Base-by-base conservation (phyloP, 805 yeast species). In the Spathaspora hagerdaliae region DNA sequence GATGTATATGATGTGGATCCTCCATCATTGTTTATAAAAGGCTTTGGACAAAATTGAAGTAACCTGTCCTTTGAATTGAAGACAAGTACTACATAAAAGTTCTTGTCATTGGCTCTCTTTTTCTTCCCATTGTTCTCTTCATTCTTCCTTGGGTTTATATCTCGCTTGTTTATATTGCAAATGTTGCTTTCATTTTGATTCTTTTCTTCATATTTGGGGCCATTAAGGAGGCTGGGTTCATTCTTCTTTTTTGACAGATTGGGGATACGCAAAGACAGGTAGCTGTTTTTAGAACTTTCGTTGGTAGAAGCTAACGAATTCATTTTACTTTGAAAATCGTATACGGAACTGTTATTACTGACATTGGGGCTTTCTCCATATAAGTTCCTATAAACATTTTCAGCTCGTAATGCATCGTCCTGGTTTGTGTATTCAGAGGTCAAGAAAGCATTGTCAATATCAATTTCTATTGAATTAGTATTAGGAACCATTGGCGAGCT, bases 381-480 rank as follows among this genome's bases (percentile, higher is more conserved):
- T 13, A 47, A 27, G 29, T 47, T 47, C 13, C 42, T 26, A 42
- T 47, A 47, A 9, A 47, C 32, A 26, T 44, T 41, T 14, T 41
- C 42, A 8, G 38, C 41, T 27, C 26, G 37, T 14, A 39, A 19
- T 1, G 37, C n/a, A 10, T 44, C 47, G 38, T 49, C 50, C 29
- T 42, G 47, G 27, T 35, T 42, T 10, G 31, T 34, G 36, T 31
- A 42, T 15, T 59, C 62, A 10, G 61, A 56, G 6, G 58, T 57
- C 31, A 57, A 39, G 31, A 58, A 53, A 7, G 52, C 61, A 27
- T 50, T 43, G 46, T 58, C 59, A 5, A 59, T 51, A 24, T 52
- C 59, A 26, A 56, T 15, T 36, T 38, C 48, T 3, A 53, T 48
- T 8, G 42, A 35, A 19, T 45, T 50, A 19, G 44, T 27, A n/a